phyloP scores from a whole-genome alignment of 495 filamentous ascomycete species.

The Penicillium verhagenii region DNA sequence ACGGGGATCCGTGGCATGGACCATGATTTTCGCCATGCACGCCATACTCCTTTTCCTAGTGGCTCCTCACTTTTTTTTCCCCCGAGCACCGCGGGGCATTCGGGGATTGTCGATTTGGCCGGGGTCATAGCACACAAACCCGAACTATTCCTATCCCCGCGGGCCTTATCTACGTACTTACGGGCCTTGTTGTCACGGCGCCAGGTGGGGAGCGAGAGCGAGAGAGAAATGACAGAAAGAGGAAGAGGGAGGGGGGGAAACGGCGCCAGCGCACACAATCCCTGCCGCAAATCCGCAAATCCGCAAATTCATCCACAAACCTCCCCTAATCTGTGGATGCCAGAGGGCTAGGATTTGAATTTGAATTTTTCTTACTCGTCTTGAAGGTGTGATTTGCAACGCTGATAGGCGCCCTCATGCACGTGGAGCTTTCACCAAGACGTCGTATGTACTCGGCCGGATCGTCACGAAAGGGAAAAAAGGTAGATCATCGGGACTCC shows the following conservation, averaged over 20 bases:
- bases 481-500: background rate
- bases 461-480: conserved; percentile 1
- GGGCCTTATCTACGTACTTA: background rate
- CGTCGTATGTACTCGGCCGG: background rate
- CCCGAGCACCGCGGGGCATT: background rate
- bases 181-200: background rate
- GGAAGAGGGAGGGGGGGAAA: background rate
- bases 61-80: background rate
- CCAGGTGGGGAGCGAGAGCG: no score
- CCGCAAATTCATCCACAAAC: background rate
- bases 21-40: conserved; percentile 11
- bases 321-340: background rate
- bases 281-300: background rate
- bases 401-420: conserved; percentile 21
- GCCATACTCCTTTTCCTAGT: conserved; percentile 9
- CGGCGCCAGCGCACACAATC: background rate
- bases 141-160: background rate
- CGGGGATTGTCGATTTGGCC: conserved; percentile 13
- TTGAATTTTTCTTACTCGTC: no score
- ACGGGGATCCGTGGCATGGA: conserved; percentile 8
- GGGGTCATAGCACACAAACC: conserved; percentile 9
- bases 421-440: conserved; percentile 18
- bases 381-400: conserved; percentile 20
- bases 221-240: background rate
- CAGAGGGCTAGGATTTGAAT: no score